Evolutionary conservation across 2,329 filamentous ascomycete genomes (phyloP).

Genomic region (Xylaria sp.): DNA sequence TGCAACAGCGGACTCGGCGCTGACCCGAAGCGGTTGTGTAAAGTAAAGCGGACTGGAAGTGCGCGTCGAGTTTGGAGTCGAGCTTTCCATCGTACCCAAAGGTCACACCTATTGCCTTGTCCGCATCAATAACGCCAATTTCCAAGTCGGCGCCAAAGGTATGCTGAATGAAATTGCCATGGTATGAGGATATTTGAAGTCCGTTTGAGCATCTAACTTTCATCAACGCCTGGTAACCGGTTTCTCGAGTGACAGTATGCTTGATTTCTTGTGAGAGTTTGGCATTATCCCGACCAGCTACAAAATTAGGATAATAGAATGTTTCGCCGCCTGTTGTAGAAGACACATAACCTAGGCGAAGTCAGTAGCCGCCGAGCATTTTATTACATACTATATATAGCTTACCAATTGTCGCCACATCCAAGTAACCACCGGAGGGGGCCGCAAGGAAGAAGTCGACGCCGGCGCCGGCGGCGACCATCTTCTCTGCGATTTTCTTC

Average conservation of each 20-base stretch:
- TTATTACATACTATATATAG: conserved; percentile 32
- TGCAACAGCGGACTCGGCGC: conserved; percentile 90
- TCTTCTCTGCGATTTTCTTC: conserved; percentile 86
- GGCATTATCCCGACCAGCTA: conserved; percentile 83
- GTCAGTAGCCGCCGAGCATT: conserved; percentile 36
- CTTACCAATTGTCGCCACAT: conserved; percentile 89
- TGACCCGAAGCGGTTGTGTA: conserved; percentile 94
- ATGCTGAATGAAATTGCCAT: conserved; percentile 96
- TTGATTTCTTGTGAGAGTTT: conserved; percentile 87
- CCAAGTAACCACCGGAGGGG: conserved; percentile 88
- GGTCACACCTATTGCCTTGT: conserved; percentile 90
- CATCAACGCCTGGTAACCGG: conserved; percentile 95
- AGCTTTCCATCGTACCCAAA: conserved; percentile 98
- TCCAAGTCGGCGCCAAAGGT: conserved; percentile 95
- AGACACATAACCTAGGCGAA: conserved; percentile 75
- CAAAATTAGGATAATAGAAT: conserved; percentile 97
- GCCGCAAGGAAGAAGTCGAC: conserved; percentile 95
- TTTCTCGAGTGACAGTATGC: conserved; percentile 88
- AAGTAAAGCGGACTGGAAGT: conserved; percentile 94
- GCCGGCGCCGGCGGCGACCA: conserved; percentile 87
- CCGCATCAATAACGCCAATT: conserved; percentile 89
- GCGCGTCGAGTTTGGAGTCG: conserved; percentile 94
- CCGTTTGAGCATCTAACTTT: conserved; percentile 98
- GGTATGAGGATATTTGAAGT: conserved; percentile 91
- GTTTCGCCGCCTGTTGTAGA: conserved; percentile 93